These are phyloP conservation scores for Talaromyces sp. DNA, from an alignment of 2,329 filamentous ascomycete species.

Conservation along the genomic window DNA sequence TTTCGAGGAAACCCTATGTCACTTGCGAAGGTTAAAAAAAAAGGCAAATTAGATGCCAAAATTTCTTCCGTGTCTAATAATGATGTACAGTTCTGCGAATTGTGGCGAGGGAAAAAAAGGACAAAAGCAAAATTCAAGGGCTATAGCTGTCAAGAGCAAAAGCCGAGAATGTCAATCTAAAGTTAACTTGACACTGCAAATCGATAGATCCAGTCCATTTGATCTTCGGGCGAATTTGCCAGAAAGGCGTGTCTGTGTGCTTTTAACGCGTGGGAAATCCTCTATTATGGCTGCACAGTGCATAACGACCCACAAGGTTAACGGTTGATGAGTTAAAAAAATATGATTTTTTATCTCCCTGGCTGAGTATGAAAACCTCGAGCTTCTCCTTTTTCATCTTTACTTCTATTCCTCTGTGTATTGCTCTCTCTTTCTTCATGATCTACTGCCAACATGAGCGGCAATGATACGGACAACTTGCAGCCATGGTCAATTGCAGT, in stretches of 20 bases:
- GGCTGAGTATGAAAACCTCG: background rate
- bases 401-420: background rate
- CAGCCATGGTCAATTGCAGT: conserved; percentile 43
- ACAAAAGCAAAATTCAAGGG: no score
- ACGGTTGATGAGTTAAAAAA: background rate
- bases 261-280: background rate
- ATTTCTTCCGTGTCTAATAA: background rate
- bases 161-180: background rate
- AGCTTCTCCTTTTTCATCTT: background rate
- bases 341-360: background rate
- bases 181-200: background rate
- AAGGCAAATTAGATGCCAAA: background rate
- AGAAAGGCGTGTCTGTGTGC: background rate
- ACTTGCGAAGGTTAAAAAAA: no score
- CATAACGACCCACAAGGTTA: background rate
- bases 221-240: background rate
- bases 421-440: background rate
- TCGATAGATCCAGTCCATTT: background rate
- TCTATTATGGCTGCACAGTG: background rate
- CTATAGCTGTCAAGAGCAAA: background rate
- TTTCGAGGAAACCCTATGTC: no score
- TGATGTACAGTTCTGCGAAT: background rate
- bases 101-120: background rate
- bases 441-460: background rate
- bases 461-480: conserved; percentile 24